Evolutionary conservation across 2,329 filamentous ascomycete species (phyloP), one percentile per base, ranked within the genome.

Genomic region (Fusarium tupiense): DNA sequence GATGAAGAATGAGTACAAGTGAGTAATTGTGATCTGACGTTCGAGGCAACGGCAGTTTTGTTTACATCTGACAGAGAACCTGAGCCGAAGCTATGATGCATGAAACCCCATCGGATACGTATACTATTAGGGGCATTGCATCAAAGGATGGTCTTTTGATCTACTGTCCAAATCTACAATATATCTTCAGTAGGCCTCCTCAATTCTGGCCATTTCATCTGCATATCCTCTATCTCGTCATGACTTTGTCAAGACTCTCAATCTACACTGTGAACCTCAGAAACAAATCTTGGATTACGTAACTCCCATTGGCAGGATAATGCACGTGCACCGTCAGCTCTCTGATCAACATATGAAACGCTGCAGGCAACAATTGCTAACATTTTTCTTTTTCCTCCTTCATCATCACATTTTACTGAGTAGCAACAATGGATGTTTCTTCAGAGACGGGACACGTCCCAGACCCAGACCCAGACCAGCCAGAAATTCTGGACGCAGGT

Each of bases 1-100:
- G 22, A 33, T 57, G 54, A 57, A 57, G n/a, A 57, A 57, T n/a
- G 38, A 57, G 4, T 57, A 44, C 22, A 57, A 20, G 54, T 57
- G 22, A 57, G 26, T 20, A 33, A 8, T 6, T 6, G 3, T 1
- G 8, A 31, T 29, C 20, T n/a, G 10, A 17, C 8, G 7, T 13
- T 37, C 4, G 13, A 4, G 6, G 17, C 7, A 2, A 14, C 1
- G 7, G 8, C 3, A 31, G 6, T 29, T 31, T 56, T 38, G 16
- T 29, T 57, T 14, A 57, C 17, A 5, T 7, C 6, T 33, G 8
- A 3, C 22, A 57, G 54, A 43, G 54, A 57, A 17, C 54, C 38
- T 12, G 54, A 57, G n/a, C 22, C 54, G 5, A 57, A 57, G 8
- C 22, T 57, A 3, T 57, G 13, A 46, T 13, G 19, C 4, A 16